phyloP scores from a whole-genome alignment of 495 filamentous ascomycete species.

The Xylaria flabelliformis region DNA sequence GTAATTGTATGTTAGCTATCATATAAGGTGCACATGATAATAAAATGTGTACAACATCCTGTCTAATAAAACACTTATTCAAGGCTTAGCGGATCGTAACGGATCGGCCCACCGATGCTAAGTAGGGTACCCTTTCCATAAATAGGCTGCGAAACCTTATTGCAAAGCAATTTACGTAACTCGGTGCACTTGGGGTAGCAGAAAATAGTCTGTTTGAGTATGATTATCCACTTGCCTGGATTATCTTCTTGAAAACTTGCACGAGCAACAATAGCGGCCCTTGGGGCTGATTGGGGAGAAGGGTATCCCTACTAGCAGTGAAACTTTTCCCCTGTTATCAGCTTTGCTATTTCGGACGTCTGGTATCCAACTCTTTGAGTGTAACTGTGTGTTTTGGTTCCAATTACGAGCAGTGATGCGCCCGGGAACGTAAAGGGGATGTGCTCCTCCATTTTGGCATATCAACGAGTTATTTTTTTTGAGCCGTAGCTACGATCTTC shows the following conservation, averaged over 20 bases:
- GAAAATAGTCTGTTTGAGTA: neutral
- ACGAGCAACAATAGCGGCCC: neutral
- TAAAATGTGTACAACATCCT: neutral
- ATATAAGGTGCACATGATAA: neutral
- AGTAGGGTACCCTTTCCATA: neutral
- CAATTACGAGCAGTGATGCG: neutral
- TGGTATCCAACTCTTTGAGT: neutral
- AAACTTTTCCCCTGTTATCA: neutral
- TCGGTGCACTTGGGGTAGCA: neutral
- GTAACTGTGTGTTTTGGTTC: neutral
- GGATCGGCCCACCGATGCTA: neutral
- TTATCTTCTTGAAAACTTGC: neutral
- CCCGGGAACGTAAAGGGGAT: neutral
- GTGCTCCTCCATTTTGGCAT: neutral
- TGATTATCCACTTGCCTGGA: neutral
- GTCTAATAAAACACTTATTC: no score
- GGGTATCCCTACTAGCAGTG: neutral
- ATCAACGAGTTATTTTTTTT: neutral
- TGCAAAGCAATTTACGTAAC: neutral
- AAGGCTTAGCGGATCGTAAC: neutral
- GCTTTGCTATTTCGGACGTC: neutral
- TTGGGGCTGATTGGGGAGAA: neutral
- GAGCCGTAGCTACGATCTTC: neutral
- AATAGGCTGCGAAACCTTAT: neutral
- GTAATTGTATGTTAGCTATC: neutral